phyloP scores from a whole-genome alignment of 768 basidiomycete genomes.

The Leucogyrophana mollusca region DNA sequence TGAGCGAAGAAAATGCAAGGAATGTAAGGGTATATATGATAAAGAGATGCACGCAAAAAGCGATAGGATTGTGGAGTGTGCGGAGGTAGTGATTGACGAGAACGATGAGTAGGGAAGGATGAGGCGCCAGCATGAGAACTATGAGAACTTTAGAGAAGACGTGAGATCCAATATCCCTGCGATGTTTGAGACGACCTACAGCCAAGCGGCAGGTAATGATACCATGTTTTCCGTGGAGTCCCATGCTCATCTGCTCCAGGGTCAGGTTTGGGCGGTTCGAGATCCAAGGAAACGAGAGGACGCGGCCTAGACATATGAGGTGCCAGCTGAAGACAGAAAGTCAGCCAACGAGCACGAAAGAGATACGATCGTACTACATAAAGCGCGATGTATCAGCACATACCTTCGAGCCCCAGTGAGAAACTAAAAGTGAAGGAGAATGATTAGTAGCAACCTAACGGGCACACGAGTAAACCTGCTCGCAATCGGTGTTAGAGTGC shows the following conservation, averaged over 20 bases:
- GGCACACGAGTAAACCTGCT: too few relatives aligned
- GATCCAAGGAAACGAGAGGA: conserved; percentile 29
- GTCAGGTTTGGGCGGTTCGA: conserved; percentile 15
- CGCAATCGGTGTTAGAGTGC: too few relatives aligned
- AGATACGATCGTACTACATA: too few relatives aligned
- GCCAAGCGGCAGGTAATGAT: conserved; percentile 55
- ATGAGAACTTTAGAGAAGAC: conserved; percentile 40
- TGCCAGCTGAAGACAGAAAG: too few relatives aligned
- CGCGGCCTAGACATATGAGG: conserved; percentile 15
- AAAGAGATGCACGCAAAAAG: conserved; percentile 55
- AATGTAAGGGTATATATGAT: conserved; percentile 66
- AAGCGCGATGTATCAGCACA: too few relatives aligned
- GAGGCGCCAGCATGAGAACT: conserved; percentile 63
- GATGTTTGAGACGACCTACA: conserved; percentile 35
- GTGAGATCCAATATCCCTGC: conserved; percentile 20
- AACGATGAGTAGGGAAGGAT: conserved; percentile 69
- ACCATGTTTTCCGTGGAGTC: conserved; percentile 46
- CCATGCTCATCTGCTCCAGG: conserved; percentile 27
- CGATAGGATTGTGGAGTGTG: conserved; percentile 44
- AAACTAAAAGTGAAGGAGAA: too few relatives aligned
- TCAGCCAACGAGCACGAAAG: too few relatives aligned
- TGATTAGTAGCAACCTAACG: too few relatives aligned
- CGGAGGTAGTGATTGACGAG: conserved; percentile 67
- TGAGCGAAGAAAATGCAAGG: conserved; percentile 68
- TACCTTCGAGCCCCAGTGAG: too few relatives aligned